Evolutionary conservation across 2,329 filamentous ascomycete species (phyloP).

Genomic region (Xylariaceae sp.): DNA sequence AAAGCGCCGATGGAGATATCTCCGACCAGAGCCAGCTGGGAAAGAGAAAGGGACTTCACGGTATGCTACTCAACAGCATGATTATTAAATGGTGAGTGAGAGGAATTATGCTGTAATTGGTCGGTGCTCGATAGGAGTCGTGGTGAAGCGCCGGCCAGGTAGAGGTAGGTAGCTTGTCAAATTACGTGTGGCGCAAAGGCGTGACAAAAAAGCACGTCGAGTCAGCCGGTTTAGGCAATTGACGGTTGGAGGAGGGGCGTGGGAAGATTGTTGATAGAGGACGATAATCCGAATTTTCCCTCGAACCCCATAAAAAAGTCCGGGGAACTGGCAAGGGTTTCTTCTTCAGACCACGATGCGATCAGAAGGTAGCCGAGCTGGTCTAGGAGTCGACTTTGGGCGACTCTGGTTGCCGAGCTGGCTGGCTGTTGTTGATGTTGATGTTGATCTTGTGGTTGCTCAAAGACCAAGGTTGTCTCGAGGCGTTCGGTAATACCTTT

Average conservation of each 20-base stretch:
- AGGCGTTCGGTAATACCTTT: slow-evolving; percentile 15
- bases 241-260: neutral
- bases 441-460: too few species aligned
- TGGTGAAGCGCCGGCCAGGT: slow-evolving; percentile 1
- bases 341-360: slow-evolving; percentile 12
- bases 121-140: slow-evolving; percentile 3
- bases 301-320: slow-evolving; percentile 17
- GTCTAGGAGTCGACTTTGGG: slow-evolving; percentile 13
- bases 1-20: slow-evolving; percentile 12
- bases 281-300: slow-evolving; percentile 14
- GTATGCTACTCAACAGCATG: slow-evolving; percentile 33
- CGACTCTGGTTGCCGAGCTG: slow-evolving; percentile 12
- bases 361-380: slow-evolving; percentile 1
- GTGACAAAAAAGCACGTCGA: slow-evolving; percentile 12
- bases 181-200: slow-evolving; percentile 3
- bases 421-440: neutral
- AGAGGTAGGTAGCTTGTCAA: slow-evolving; percentile 6
- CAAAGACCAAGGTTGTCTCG: slow-evolving; percentile 2
- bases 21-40: slow-evolving; percentile 32
- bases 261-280: slow-evolving; percentile 5
- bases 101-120: slow-evolving; percentile 1
- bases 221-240: slow-evolving; percentile 10
- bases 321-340: slow-evolving; percentile 9
- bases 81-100: slow-evolving; percentile 23
- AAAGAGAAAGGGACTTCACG: slow-evolving; percentile 29